phyloP scores from a whole-genome alignment of 164 flowering plant genomes.

The Vitis rotundifolia region DNA sequence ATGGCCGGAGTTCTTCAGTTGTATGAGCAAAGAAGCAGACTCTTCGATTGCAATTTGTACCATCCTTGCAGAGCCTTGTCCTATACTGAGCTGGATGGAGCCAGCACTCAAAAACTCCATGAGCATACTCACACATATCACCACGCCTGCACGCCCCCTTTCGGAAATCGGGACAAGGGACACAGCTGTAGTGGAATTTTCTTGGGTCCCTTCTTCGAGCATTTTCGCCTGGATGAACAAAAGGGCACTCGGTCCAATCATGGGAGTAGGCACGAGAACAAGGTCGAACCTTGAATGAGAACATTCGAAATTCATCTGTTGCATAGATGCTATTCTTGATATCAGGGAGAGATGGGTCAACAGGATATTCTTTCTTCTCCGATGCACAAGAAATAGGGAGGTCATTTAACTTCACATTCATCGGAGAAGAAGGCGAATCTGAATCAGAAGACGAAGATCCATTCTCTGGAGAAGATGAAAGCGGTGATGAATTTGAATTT shows the following conservation, averaged over 20 bases:
- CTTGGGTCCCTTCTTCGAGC: conserved; percentile 95
- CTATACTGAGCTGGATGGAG: conserved; percentile 95
- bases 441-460: conserved; percentile 59
- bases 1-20: conserved; percentile 76
- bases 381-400: conserved; percentile 23
- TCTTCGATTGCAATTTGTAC: conserved; percentile 64
- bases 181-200: conserved; percentile 94
- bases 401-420: conserved; percentile 37
- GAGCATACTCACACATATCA: conserved; percentile 94
- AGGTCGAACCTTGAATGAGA: conserved; percentile 88
- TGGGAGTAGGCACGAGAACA: conserved; percentile 97
- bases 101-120: conserved; percentile 98
- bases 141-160: conserved; percentile 93
- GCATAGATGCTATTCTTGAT: conserved; percentile 90
- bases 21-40: conserved; percentile 97
- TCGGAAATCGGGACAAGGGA: conserved; percentile 94
- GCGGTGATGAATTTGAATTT: conserved; percentile 52
- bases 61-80: conserved; percentile 93
- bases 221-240: conserved; percentile 97
- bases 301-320: conserved; percentile 94
- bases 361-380: conserved; percentile 84
- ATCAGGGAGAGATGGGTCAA: conserved; percentile 87
- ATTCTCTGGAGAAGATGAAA: conserved; percentile 59
- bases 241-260: conserved; percentile 99
- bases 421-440: conserved; percentile 47